A percentile compares a stretch with the other conserved stretches of the same genome.
Conservation (phyloP, 1,284 basidiomycete species). For the Malassezia yamatoensis region DNA sequence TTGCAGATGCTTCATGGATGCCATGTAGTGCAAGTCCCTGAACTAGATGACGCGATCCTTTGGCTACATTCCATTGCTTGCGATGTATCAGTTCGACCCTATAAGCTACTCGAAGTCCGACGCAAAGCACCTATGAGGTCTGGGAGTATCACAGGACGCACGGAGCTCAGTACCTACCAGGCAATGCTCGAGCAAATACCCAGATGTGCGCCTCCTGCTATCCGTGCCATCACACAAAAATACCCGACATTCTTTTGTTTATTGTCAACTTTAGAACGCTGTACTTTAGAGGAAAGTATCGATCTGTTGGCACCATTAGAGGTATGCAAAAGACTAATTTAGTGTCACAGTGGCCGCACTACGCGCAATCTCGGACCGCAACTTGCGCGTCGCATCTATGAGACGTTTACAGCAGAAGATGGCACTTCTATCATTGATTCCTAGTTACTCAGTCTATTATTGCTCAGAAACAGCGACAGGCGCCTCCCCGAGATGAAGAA, state of each 20-base stretch:
- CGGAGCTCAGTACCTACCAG: not conserved
- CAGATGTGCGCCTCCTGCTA: not conserved
- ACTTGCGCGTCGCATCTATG: not conserved
- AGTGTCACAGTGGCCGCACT: constrained; percentile 1
- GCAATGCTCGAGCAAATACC: constrained; percentile 19
- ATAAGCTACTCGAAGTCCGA: constrained; percentile 6
- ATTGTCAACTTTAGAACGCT: not conserved
- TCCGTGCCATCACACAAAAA: not conserved
- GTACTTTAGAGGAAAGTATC: not conserved
- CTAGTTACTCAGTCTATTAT: not conserved
- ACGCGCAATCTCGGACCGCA: not conserved
- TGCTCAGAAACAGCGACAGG: not conserved
- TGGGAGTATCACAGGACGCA: not conserved
- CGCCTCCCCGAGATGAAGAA: constrained; percentile 1
- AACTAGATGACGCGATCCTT: not conserved
- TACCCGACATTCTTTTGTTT: constrained; percentile 12
- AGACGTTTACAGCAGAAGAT: not conserved
- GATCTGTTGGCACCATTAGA: not conserved
- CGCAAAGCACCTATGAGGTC: not conserved
- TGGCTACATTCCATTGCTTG: constrained; percentile 12
- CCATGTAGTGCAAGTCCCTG: constrained; percentile 1
- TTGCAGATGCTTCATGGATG: constrained; percentile 10
- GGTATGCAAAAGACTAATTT: not conserved
- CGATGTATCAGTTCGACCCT: constrained; percentile 16
- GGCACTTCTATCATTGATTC: not conserved